Conservation (phyloP, 2,329 filamentous ascomycete species). For the Cladosporium sp. region DNA sequence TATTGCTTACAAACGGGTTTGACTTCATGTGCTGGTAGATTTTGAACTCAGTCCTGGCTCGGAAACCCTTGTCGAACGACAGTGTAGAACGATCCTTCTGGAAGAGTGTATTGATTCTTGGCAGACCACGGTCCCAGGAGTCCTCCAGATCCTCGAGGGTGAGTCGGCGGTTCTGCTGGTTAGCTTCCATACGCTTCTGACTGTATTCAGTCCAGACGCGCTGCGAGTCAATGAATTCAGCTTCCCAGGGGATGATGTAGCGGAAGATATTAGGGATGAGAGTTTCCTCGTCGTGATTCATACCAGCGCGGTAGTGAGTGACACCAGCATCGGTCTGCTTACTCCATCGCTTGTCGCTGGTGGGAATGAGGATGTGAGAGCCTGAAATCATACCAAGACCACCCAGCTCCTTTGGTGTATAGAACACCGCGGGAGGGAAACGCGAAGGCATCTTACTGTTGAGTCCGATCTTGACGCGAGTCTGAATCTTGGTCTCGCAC, state of each 20-base stretch:
- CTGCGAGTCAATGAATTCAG: slow-evolving; percentile 98
- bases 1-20: slow-evolving; percentile 66
- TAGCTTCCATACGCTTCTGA: slow-evolving; percentile 93
- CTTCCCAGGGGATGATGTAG: slow-evolving; percentile 98
- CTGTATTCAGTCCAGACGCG: slow-evolving; percentile 99
- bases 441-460: slow-evolving; percentile 99
- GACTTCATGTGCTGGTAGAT: slow-evolving; percentile 98
- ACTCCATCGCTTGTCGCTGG: slow-evolving; percentile 96
- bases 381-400: slow-evolving; percentile 98
- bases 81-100: slow-evolving; percentile 96
- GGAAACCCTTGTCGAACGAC: slow-evolving; percentile 98
- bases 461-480: slow-evolving; percentile 93
- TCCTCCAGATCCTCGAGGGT: slow-evolving; percentile 96
- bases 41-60: slow-evolving; percentile 93
- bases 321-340: slow-evolving; percentile 97
- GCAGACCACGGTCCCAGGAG: slow-evolving; percentile 95
- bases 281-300: slow-evolving; percentile 97
- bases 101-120: slow-evolving; percentile 97
- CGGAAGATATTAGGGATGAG: slow-evolving; percentile 98
- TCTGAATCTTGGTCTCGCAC: slow-evolving; percentile 99
- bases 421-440: slow-evolving; percentile 97
- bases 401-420: slow-evolving; percentile 95
- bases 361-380: slow-evolving; percentile 94
- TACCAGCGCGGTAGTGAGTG: slow-evolving; percentile 93
- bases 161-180: slow-evolving; percentile 91